Evolutionary conservation across 331 rosid genomes (phyloP).

Genomic region (Malus hybrid): DNA sequence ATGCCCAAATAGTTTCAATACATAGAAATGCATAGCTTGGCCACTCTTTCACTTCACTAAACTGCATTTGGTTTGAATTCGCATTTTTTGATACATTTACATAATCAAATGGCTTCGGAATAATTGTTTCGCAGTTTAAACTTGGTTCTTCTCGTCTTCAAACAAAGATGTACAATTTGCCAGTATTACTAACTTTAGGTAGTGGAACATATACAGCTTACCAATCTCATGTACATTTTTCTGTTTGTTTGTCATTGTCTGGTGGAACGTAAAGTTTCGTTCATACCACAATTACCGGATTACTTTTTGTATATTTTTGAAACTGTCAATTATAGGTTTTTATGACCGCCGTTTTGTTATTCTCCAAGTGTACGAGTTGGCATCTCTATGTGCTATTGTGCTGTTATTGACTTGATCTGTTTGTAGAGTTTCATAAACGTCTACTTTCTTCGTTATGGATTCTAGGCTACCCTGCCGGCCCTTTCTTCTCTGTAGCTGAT

Average conservation of each 20-base stretch:
- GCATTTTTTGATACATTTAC: background rate
- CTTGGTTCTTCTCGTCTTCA: background rate
- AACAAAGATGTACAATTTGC: background rate
- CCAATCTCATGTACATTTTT: background rate
- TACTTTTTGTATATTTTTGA: background rate
- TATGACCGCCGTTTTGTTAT: background rate
- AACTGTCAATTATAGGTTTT: background rate
- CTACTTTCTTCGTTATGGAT: conserved; percentile 1
- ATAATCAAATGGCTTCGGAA: background rate
- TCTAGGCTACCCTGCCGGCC: background rate
- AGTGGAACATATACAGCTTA: background rate
- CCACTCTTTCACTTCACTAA: background rate
- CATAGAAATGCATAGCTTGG: background rate
- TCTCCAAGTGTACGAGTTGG: background rate
- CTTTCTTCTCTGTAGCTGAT: background rate
- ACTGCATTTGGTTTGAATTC: background rate
- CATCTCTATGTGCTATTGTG: background rate
- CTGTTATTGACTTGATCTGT: background rate
- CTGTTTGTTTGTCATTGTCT: background rate
- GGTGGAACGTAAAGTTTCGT: background rate
- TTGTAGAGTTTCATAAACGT: background rate
- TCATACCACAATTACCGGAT: background rate
- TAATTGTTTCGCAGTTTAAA: no score
- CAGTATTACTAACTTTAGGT: background rate
- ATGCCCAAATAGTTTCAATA: background rate